Base-by-base conservation (phyloP, 2,329 filamentous ascomycete genomes). In the Cladosporium sp. region DNA sequence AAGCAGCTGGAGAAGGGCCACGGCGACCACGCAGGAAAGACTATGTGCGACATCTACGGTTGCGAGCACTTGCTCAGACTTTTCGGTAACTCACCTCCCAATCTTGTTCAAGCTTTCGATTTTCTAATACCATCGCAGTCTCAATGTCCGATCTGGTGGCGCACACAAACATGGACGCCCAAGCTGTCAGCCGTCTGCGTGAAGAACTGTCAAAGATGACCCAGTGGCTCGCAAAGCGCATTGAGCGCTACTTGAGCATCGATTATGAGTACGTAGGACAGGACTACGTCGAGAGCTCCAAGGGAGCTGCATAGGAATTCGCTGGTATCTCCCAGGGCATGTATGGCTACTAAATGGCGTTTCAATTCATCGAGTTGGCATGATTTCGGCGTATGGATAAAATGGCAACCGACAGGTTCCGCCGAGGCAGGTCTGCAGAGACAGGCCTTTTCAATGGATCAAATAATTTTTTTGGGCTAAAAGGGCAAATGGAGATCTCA, bases 101-200 rank as follows among this genome's bases (percentile, higher is more conserved):
- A 2, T 11, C 11, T 35, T 8, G n/a, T 4, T n/a, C 30, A 35
- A 19, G 13, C 5, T 30, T 32, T 25, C 36, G 15, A 30, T 9
- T 4, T 45, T 42, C 50, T 56, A 42, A 52, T 42, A 39, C 22
- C 38, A 43, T 43, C 33, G 8, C 59, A 95, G 92, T 94, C 3
- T 86, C 86, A 1, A 83, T 97, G 59, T 92, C 93, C 0, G 93
- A 98, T 65, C 82, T 97, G 35, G 84, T 97, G 55, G 91, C 91
- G 3, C 93, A 98, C 67, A 98, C 93, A 46, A 97, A 97, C 71
- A 95, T 98, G 90, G 93, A 97, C 63, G 78, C 85, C 47, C 90
- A 95, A 67, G 91, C 90, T 2, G 88, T 95, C 36, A 86, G 85
- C 55, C 86, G 90, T 40, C 80, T 97, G 20, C 85, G 90, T 11